Base-by-base conservation (phyloP, 495 filamentous ascomycete genomes). In the Coniosporium apollinis region DNA sequence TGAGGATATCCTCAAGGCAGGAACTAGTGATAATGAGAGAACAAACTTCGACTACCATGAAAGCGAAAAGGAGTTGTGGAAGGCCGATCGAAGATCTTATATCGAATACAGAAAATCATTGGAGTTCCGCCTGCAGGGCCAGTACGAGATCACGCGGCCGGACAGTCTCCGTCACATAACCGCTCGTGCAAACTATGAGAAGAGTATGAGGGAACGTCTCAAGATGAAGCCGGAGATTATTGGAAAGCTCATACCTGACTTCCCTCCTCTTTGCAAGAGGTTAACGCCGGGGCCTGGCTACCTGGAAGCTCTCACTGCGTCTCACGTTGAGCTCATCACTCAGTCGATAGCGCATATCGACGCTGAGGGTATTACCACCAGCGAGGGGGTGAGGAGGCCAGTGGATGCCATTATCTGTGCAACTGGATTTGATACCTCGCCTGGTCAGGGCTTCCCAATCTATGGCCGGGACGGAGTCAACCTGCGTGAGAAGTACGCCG, bases 361-460 rank as follows among this genome's bases (percentile, higher is more conserved):
- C 2, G 9, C 15, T 1, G 32, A 26, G 3, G 45, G 45, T 8
- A 28, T 45, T n/a, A 19, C 16, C 4, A 43, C 34, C 4, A 19
- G 25, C 3, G 39, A 46, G 30, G 43, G 38, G 9, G 43, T 10
- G 17, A 17, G 30, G 3, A 30, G 35, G n/a, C 10, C 14, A 5
- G 37, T 40, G 15, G 44, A 47, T 21, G 28, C 33, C 4, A 34
- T 48, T 9, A 24, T 45, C n/a, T 45, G 37, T 31, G 45, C 45
- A 10, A 47, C 45, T 5, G 45, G 45, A 3, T 47, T 47, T 29
- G 21, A 47, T 25, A 32, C 32, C 11, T 24, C 5, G 11, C 30
- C 22, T 20, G 5, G 14, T 6, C 45, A 37, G 9, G 32, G 18
- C 1, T 44, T 45, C 33, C 28, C 39, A 2, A 11, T 48, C 4